Evolutionary conservation across 2,329 filamentous ascomycete species (phyloP), one percentile per base, ranked within the genome.

Genomic region (Harringtonia lauricola): DNA sequence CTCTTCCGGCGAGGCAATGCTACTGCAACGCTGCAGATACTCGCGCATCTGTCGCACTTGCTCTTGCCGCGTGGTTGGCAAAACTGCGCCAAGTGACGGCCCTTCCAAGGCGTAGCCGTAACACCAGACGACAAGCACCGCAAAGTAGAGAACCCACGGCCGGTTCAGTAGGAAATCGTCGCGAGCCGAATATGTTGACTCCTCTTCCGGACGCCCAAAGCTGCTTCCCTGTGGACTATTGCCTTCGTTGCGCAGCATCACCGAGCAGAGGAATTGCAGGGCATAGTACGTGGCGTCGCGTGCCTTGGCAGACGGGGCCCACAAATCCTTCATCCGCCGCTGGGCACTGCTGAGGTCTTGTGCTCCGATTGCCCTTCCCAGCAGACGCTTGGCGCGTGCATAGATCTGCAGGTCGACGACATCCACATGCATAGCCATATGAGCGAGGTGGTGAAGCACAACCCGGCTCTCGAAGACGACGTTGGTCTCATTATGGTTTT

Each of bases 341-440:
- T 86, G 79, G 3, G 87, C 87, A 41, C 79, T 82, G 49, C 73
- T 80, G 45, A 92, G 81, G 62, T 96, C 92, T 49, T 86, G 79
- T 2, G 78, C 71, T 1, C 86, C 88, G 48, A 96, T 94, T 1
- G 82, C 81, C 38, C 90, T 80, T 19, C 92, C 90, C 4, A 96
- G 76, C 2, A 95, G 72, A 26, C 89, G 75, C 53, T 82, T 86
- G 1, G 90, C 87, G 9, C 89, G 81, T 6, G 90, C 92, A 60
- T 92, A 95, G 51, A 96, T 94, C 63, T 96, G 90, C 55, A 88
- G 90, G 60, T 96, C 90, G n/a, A 94, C 86, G 43, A 96, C 87
- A 57, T 96, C 90, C 21, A 94, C 88, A 57, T 96, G 88, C 75
- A 95, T 95, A 3, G 88, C 87, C 86, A 98, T 95, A 61, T 96